Conservation (phyloP, 495 filamentous ascomycete genomes). For the Penicillium macrosclerotiorum region DNA sequence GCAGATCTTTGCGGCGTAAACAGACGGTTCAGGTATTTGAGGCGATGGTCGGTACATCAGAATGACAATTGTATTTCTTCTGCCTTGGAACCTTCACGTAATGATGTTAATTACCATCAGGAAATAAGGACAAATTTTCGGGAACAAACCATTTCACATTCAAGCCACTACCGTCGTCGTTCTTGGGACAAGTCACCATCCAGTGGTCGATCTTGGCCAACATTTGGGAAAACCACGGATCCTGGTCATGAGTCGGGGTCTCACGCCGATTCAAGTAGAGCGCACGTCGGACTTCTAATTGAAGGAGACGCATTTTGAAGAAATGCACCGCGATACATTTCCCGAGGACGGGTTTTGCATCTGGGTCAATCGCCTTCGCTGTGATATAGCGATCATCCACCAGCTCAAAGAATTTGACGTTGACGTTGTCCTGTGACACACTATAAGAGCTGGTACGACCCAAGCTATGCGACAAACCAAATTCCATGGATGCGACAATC, state of each 20-base stretch:
- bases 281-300: conserved; percentile 78
- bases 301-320: conserved; percentile 84
- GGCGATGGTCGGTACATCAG: conserved; percentile 84
- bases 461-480: conserved; percentile 79
- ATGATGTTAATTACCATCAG: neutral
- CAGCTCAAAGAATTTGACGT: conserved; percentile 77
- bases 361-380: conserved; percentile 67
- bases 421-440: conserved; percentile 71
- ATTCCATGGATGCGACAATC: conserved; percentile 82
- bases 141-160: conserved; percentile 58
- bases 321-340: conserved; percentile 91
- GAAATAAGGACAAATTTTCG: neutral
- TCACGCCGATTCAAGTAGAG: conserved; percentile 78
- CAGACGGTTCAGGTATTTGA: conserved; percentile 80
- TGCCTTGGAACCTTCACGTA: conserved; percentile 69
- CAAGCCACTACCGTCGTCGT: conserved; percentile 63
- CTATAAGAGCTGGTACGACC: conserved; percentile 82
- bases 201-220: conserved; percentile 72
- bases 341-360: conserved; percentile 61
- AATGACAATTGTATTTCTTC: conserved; percentile 81
- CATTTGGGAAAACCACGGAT: conserved; percentile 86
- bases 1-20: conserved; percentile 69
- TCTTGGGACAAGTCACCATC: conserved; percentile 58
- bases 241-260: conserved; percentile 67
- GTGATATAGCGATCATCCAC: conserved; percentile 80